Conservation (phyloP, 139 green algal species). For the Desmodesmus armatus region DNA sequence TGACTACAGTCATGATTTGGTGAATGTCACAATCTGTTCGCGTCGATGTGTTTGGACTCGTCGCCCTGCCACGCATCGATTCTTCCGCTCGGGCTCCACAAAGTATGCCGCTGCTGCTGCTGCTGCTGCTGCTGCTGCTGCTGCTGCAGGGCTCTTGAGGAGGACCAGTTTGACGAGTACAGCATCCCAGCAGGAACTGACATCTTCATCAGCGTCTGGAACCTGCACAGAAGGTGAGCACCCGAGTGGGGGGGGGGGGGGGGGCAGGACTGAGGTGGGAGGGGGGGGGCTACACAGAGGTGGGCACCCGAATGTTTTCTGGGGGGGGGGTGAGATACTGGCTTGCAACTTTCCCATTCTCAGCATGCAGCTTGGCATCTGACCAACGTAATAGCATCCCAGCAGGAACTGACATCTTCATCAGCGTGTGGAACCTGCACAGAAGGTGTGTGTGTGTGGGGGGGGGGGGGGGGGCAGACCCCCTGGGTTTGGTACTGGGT, state of each 20-base stretch:
- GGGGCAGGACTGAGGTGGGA: no score
- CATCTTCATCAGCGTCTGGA: constrained; percentile 94
- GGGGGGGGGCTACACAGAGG: background rate
- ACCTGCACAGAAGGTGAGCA: constrained; percentile 92
- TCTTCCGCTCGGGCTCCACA: no score
- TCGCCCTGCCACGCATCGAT: no score
- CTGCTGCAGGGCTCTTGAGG: constrained; percentile 44
- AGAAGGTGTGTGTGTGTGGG: no score
- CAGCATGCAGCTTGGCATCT: no score
- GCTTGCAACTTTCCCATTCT: background rate
- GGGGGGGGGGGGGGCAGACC: no score
- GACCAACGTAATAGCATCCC: constrained; percentile 53
- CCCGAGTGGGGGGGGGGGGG: no score
- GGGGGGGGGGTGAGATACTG: background rate
- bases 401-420: constrained; percentile 88
- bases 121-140: background rate
- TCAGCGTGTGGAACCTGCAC: constrained; percentile 93
- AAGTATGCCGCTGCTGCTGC: background rate
- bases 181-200: constrained; percentile 70
- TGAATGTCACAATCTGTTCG: no score
- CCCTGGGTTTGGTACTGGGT: background rate
- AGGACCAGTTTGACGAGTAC: constrained; percentile 67
- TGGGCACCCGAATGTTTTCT: background rate
- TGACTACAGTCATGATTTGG: no score
- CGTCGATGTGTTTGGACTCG: no score